phyloP scores from a whole-genome alignment of 495 filamentous ascomycete species.

The Aspergillus olivimuriae region DNA sequence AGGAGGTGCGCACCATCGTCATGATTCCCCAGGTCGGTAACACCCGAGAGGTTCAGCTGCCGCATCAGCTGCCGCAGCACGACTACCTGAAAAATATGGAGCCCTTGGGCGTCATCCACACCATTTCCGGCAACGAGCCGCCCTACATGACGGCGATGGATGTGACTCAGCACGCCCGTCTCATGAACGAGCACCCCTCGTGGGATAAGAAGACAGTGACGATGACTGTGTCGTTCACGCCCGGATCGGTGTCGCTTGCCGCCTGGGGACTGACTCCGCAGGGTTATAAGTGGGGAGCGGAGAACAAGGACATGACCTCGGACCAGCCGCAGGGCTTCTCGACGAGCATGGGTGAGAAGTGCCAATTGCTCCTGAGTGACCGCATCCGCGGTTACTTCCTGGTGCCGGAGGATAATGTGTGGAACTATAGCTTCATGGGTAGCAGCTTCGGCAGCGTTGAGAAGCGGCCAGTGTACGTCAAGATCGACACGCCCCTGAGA shows the following conservation, averaged over 20 bases:
- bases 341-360: conserved; percentile 89
- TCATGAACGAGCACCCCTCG: conserved; percentile 73
- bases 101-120: conserved; percentile 93
- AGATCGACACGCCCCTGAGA: conserved; percentile 79
- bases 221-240: conserved; percentile 96
- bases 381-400: conserved; percentile 93
- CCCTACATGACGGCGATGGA: conserved; percentile 93
- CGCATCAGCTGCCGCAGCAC: conserved; percentile 88
- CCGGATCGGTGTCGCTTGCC: conserved; percentile 91
- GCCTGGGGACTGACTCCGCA: conserved; percentile 87
- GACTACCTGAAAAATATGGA: conserved; percentile 84
- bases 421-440: conserved; percentile 99
- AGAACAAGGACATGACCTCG: conserved; percentile 87
- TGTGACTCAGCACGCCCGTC: conserved; percentile 83
- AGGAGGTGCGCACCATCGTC: conserved; percentile 92
- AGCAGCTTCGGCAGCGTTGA: conserved; percentile 78
- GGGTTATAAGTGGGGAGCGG: conserved; percentile 95
- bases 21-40: conserved; percentile 97
- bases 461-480: conserved; percentile 84
- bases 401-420: conserved; percentile 81
- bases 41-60: conserved; percentile 83
- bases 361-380: conserved; percentile 85
- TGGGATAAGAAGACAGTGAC: conserved; percentile 97
- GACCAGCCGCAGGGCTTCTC: conserved; percentile 93
- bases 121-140: conserved; percentile 87